A percentile compares a stretch with the other conserved stretches of the same genome.
These are phyloP conservation scores for Sordariomycetes sp. DNA, from an alignment of 2,329 filamentous ascomycete genomes.

Conservation along the genomic window DNA sequence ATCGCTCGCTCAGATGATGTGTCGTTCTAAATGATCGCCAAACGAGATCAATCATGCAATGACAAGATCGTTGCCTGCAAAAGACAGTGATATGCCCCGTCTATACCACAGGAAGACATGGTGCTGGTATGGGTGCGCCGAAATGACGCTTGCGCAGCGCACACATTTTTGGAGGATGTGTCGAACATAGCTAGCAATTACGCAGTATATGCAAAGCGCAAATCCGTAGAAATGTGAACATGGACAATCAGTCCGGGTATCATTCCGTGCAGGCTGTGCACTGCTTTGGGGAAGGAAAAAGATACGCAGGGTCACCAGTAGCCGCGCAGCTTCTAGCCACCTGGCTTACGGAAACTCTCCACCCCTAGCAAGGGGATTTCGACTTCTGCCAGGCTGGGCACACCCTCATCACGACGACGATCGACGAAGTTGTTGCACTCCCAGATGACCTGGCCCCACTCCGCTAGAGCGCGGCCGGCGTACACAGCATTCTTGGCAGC, in stretches of 20 bases:
- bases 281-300: too few species aligned
- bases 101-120: too few species aligned
- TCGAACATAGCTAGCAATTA: too few species aligned
- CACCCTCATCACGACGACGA: slow-evolving; percentile 63
- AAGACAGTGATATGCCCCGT: too few species aligned
- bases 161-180: too few species aligned
- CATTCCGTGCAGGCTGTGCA: neutral
- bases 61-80: too few species aligned
- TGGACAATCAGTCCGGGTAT: neutral
- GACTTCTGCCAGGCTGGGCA: slow-evolving; percentile 55
- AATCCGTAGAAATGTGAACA: neutral
- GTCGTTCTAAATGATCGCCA: too few species aligned
- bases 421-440: slow-evolving; percentile 80
- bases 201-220: too few species aligned
- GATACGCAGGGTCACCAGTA: neutral
- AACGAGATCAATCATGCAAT: too few species aligned
- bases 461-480: slow-evolving; percentile 63
- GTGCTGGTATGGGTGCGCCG: too few species aligned
- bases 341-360: slow-evolving; percentile 29
- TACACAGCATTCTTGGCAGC: slow-evolving; percentile 46
- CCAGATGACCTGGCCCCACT: slow-evolving; percentile 66
- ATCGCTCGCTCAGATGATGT: too few species aligned
- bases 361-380: slow-evolving; percentile 41
- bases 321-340: slow-evolving; percentile 13
- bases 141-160: too few species aligned